Evolutionary conservation across 495 filamentous ascomycete species (phyloP).

Genomic region (Aspergillus sclerotiicarbonarius): DNA sequence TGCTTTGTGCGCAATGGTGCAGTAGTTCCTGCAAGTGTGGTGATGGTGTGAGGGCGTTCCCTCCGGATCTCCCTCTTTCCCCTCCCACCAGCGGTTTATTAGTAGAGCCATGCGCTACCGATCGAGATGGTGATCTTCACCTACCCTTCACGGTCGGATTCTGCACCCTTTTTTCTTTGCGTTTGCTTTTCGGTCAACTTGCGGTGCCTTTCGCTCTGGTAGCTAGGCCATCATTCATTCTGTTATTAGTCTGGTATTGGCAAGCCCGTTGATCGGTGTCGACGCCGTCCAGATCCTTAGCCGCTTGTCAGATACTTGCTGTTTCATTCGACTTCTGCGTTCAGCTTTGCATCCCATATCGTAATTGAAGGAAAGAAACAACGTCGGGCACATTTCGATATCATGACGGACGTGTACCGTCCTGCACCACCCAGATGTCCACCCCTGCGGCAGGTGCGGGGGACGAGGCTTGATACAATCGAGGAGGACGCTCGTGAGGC

Average conservation of each 20-base stretch:
- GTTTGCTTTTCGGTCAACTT: constrained; percentile 17
- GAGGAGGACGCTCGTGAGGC: constrained; percentile 62
- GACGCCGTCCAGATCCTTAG: constrained; percentile 36
- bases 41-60: constrained; percentile 13
- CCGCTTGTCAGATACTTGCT: constrained; percentile 16
- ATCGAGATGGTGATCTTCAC: constrained; percentile 19
- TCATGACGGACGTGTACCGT: constrained; percentile 62
- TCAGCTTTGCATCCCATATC: constrained; percentile 12
- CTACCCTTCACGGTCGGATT: constrained; percentile 13
- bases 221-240: constrained; percentile 32
- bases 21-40: constrained; percentile 36
- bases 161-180: constrained; percentile 12
- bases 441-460: constrained; percentile 69
- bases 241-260: constrained; percentile 13
- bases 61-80: constrained; percentile 17
- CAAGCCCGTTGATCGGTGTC: constrained; percentile 47
- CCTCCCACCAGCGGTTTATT: constrained; percentile 18
- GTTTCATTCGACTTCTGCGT: neutral
- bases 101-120: constrained; percentile 23
- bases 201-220: constrained; percentile 36
- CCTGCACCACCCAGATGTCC: constrained; percentile 55
- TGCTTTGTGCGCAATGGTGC: constrained; percentile 35
- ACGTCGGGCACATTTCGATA: constrained; percentile 8
- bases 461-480: constrained; percentile 79
- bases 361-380: constrained; percentile 18